These are phyloP conservation scores for Phymatotrichopsis omnivora DNA, from an alignment of 2,329 filamentous ascomycete species.

Conservation along the genomic window DNA sequence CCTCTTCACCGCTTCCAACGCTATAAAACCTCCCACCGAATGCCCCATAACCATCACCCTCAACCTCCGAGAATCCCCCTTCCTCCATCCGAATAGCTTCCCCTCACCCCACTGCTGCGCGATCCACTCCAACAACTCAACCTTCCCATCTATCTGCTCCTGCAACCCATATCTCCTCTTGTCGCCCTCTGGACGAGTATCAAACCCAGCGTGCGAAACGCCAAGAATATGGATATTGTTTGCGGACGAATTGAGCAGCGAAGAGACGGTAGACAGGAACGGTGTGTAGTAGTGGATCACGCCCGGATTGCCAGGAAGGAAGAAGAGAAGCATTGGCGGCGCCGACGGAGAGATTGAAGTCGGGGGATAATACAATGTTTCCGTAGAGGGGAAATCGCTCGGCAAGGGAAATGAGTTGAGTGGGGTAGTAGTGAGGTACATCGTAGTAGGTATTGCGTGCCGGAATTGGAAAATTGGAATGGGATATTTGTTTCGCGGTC, in stretches of 20 bases:
- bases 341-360: constrained; percentile 3
- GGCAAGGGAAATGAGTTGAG: constrained; percentile 19
- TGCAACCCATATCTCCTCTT: constrained; percentile 7
- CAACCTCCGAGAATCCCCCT: constrained; percentile 35
- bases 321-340: constrained; percentile 48
- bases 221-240: constrained; percentile 51
- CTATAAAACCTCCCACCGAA: constrained; percentile 63
- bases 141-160: constrained; percentile 37
- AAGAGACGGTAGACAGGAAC: constrained; percentile 45
- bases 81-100: constrained; percentile 38
- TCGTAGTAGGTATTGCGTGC: not conserved
- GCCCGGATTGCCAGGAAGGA: constrained; percentile 68
- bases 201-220: constrained; percentile 50
- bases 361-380: constrained; percentile 21
- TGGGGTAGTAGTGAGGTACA: not conserved
- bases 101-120: constrained; percentile 22
- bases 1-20: constrained; percentile 53
- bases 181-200: constrained; percentile 8
- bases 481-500: not conserved
- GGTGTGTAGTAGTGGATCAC: constrained; percentile 61
- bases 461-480: not conserved
- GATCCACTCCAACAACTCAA: constrained; percentile 43
- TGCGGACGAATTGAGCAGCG: constrained; percentile 29
- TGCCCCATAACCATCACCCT: constrained; percentile 59
- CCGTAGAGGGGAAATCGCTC: constrained; percentile 20